phyloP scores from a whole-genome alignment of 177 flowering plant genomes.

The Vitis hybrid region DNA sequence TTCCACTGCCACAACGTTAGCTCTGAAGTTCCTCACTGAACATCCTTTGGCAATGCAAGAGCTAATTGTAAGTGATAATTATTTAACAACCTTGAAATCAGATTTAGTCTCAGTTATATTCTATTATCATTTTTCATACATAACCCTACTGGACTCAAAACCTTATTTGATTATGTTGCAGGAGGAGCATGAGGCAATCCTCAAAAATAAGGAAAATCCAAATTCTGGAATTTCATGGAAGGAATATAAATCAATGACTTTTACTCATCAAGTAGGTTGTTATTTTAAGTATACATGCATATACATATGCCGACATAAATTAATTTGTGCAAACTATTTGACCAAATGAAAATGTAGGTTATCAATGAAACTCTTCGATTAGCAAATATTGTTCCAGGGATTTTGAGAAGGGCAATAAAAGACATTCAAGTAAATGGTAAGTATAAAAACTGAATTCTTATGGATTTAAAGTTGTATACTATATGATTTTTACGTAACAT shows the following conservation, averaged over 20 bases:
- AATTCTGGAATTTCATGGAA: constrained; percentile 32
- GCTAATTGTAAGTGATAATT: constrained; percentile 20
- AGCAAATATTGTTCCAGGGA: constrained; percentile 27
- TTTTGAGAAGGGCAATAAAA: constrained; percentile 21
- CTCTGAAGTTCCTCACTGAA: constrained; percentile 22
- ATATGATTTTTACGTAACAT: no score
- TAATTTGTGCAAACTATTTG: no score
- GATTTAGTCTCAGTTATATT: no score
- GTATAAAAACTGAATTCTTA: background rate
- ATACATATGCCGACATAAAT: background rate
- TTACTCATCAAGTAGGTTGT: constrained; percentile 27
- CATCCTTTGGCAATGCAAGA: constrained; percentile 26
- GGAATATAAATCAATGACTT: constrained; percentile 53
- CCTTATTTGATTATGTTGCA: constrained; percentile 3
- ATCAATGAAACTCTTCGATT: constrained; percentile 41
- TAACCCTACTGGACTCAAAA: background rate
- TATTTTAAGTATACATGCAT: background rate
- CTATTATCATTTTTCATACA: no score
- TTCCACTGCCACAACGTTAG: constrained; percentile 18
- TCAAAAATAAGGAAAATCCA: constrained; percentile 16
- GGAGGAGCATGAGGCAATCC: constrained; percentile 40
- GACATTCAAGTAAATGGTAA: constrained; percentile 44
- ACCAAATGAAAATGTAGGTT: constrained; percentile 23
- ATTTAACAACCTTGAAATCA: no score
- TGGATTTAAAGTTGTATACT: no score